phyloP scores from a whole-genome alignment of 768 basidiomycete species.

The Russula virescens region DNA sequence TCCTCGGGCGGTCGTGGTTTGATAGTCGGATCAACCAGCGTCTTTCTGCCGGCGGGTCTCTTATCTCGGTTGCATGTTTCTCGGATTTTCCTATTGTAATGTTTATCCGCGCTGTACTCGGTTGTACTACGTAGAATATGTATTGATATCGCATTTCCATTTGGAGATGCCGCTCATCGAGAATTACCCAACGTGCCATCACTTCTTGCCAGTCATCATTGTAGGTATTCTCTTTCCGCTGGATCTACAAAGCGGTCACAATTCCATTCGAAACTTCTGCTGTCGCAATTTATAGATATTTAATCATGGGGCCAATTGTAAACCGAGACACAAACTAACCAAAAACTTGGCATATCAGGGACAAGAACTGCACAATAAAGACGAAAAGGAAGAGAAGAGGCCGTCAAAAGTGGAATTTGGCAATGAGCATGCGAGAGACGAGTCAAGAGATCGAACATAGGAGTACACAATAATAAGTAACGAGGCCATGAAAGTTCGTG shows the following conservation, averaged over 20 bases:
- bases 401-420: not conserved
- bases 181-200: not conserved
- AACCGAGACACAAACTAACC: slow-evolving; percentile 4
- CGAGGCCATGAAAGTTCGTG: slow-evolving; percentile 8
- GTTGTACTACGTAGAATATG: not conserved
- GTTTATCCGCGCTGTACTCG: not conserved
- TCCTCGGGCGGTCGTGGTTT: slow-evolving; percentile 19
- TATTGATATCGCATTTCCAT: not conserved
- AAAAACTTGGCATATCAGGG: slow-evolving; percentile 11
- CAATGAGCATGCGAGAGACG: slow-evolving; percentile 4
- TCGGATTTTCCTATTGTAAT: not conserved
- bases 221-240: no score
- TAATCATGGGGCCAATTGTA: not conserved
- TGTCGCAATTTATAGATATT: slow-evolving; percentile 1
- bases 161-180: not conserved
- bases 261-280: not conserved
- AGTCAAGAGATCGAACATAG: slow-evolving; percentile 9
- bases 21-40: not conserved
- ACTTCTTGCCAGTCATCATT: no score
- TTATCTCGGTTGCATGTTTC: not conserved
- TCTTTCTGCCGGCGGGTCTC: no score
- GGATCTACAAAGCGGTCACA: not conserved
- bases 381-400: not conserved
- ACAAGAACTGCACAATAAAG: slow-evolving; percentile 4
- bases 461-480: slow-evolving; percentile 18